These are phyloP conservation scores for Rehmannia glutinosa DNA, from an alignment of 257 asterid genomes.

Conservation along the genomic window DNA sequence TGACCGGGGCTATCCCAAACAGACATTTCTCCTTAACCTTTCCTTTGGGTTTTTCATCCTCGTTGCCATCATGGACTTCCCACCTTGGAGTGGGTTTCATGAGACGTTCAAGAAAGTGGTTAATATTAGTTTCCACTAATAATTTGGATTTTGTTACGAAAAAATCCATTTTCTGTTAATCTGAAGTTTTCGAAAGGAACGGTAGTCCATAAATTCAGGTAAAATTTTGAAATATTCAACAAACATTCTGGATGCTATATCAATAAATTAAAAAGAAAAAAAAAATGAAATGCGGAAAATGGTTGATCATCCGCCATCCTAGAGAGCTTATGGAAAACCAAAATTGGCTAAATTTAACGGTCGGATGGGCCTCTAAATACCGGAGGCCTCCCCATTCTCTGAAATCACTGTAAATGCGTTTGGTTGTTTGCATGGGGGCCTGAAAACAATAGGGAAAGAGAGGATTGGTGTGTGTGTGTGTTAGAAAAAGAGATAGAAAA, in stretches of 20 bases:
- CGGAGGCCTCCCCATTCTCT: slow-evolving; percentile 6
- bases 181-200: neutral
- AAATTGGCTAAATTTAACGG: slow-evolving; percentile 11
- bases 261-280: no score
- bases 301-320: slow-evolving; percentile 27
- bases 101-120: neutral
- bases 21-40: no score
- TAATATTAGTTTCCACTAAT: neutral
- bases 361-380: slow-evolving; percentile 1
- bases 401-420: no score
- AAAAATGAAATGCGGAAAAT: neutral
- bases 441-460: neutral
- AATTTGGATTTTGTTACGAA: neutral
- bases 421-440: slow-evolving; percentile 15
- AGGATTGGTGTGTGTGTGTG: neutral
- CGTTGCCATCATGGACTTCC: no score
- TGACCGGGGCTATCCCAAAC: no score
- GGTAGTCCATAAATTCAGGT: slow-evolving; percentile 4
- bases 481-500: neutral
- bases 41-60: no score
- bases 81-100: no score
- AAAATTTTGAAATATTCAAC: neutral
- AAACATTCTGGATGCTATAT: no score
- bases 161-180: neutral
- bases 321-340: slow-evolving; percentile 13